Base-by-base conservation (phyloP, 2,329 filamentous ascomycete genomes). In the Penicillium sp. region DNA sequence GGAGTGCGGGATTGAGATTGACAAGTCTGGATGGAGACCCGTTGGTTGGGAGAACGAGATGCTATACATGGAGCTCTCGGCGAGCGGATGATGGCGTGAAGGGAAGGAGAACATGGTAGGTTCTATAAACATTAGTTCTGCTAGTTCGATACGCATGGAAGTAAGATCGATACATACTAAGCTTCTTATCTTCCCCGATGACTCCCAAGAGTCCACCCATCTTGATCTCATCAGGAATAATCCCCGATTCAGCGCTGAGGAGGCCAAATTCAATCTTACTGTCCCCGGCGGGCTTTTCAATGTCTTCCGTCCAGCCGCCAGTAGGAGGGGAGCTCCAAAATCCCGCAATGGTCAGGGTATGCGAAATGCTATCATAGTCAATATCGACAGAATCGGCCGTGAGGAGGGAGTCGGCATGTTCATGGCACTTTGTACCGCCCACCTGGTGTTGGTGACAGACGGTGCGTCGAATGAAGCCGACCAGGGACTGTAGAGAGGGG, bases 51-150 rank as follows among this genome's bases (percentile, higher is more conserved):
- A 68, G 65, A 96, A 91, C 1, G 73, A 72, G 17, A 85, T 79
- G 0, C 77, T 79, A 70, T 90, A 95, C 45, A 74, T 80, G 10
- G 76, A 70, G 0, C 77, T 69, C 17, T 66, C 61, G 2, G 74
- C 70, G 12, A 83, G 73, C 10, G 81, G 76, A 60, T 88, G 84
- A 70, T 97, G 92, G 0, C 91, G 85, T 2, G 90, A 85, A 2
- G 90, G 86, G 59, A 96, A 94, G 36, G 89, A 85, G 75, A 97
- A 97, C 39, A 93, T 77, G 0, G 90, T 89, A 2, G 89, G 82
- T 32, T 88, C 88, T 82, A 58, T 44, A 12, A 12, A 21, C 7
- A 12, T 63, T 42, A 63, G 49, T 41, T 20, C 17, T 24, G 21
- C 13, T 26, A 26, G 6, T 15, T 17, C n/a, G 18, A n/a, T n/a